These are phyloP conservation scores for Mycena metata DNA, from an alignment of 768 basidiomycete species.

Conservation along the genomic window DNA sequence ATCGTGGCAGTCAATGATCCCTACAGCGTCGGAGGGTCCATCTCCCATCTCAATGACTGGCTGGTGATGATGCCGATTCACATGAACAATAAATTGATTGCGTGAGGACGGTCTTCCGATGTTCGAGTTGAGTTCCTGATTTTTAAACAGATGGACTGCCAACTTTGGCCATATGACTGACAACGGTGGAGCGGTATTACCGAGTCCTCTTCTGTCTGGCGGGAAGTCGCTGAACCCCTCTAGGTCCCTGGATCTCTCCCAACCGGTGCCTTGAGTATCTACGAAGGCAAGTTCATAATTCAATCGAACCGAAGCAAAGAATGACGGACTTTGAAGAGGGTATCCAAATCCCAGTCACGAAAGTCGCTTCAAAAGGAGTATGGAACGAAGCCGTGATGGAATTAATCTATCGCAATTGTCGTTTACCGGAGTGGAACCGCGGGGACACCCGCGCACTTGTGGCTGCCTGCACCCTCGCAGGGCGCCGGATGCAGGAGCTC, in stretches of 20 bases:
- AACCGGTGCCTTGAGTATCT: constrained; percentile 21
- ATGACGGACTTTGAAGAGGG: constrained; percentile 25
- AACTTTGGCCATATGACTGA: constrained; percentile 35
- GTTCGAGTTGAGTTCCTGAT: not conserved
- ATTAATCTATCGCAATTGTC: constrained; percentile 34
- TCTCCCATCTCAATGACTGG: constrained; percentile 27
- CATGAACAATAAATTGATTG: constrained; percentile 32
- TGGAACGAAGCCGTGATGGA: constrained; percentile 33
- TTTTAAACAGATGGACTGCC: constrained; percentile 1
- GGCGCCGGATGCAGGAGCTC: constrained; percentile 29
- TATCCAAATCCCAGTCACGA: constrained; percentile 29
- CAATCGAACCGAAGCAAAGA: not conserved
- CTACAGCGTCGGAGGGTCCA: constrained; percentile 27
- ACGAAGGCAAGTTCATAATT: constrained; percentile 9
- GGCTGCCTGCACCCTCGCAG: constrained; percentile 20
- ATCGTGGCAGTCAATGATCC: constrained; percentile 31
- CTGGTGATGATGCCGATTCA: constrained; percentile 34
- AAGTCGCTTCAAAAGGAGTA: constrained; percentile 22
- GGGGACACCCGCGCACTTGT: constrained; percentile 31
- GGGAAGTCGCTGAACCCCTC: not conserved
- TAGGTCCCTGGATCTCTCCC: constrained; percentile 24
- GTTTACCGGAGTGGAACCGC: constrained; percentile 30
- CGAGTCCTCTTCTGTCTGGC: not conserved
- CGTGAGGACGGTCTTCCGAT: not conserved
- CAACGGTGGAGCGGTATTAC: constrained; percentile 23